phyloP scores from a whole-genome alignment of 2,329 filamentous ascomycete genomes.

The Apiospora kogelbergensis region DNA sequence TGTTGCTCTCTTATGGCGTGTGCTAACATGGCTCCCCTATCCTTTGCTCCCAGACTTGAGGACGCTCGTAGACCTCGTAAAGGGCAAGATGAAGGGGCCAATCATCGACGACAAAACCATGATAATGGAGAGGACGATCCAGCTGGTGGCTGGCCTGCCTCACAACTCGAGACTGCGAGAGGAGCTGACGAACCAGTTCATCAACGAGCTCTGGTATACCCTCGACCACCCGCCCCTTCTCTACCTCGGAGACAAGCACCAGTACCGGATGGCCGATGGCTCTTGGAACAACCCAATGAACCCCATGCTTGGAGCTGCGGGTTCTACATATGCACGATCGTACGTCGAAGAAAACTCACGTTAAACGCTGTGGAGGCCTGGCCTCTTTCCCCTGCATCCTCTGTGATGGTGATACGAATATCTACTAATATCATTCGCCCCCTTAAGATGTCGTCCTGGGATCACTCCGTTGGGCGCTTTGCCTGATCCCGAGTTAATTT shows the following conservation, averaged over 20 bases:
- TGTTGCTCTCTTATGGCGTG: too few species aligned
- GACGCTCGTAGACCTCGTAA: conserved; percentile 61
- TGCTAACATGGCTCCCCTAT: not conserved
- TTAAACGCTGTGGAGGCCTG: not conserved
- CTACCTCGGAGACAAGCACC: conserved; percentile 61
- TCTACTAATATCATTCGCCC: not conserved
- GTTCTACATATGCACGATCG: conserved; percentile 65
- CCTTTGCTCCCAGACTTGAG: conserved; percentile 51
- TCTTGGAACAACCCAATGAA: conserved; percentile 69
- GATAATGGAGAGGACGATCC: conserved; percentile 72
- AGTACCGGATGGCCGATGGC: conserved; percentile 69
- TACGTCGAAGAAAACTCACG: not conserved
- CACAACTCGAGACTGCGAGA: conserved; percentile 60
- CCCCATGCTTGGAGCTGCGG: conserved; percentile 66
- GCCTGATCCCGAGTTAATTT: conserved; percentile 65
- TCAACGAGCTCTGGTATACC: conserved; percentile 69
- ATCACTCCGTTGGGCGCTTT: conserved; percentile 61
- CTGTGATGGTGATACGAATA: not conserved
- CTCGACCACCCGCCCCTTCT: conserved; percentile 72
- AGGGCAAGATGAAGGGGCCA: conserved; percentile 62
- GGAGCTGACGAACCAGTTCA: conserved; percentile 65
- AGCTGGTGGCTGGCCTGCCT: conserved; percentile 66
- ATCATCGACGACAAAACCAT: conserved; percentile 73
- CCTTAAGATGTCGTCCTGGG: conserved; percentile 49
- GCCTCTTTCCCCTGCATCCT: not conserved